phyloP scores from a whole-genome alignment of 2,329 filamentous ascomycete genomes.

The Gyromitra esculenta region DNA sequence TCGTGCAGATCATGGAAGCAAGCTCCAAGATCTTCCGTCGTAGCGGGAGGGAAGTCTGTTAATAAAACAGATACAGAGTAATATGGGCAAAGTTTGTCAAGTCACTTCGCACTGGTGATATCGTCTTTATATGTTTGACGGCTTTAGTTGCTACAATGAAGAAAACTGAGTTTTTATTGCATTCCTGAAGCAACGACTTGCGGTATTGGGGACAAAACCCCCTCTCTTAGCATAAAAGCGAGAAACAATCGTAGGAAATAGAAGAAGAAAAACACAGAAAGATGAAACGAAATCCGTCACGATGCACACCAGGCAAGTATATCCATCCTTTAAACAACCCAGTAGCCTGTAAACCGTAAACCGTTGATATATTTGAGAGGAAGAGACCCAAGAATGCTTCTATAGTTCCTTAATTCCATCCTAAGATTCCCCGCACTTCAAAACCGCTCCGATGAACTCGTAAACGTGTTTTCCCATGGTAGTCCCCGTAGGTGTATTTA shows the following conservation, averaged over 20 bases:
- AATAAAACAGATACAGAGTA: conserved; percentile 10
- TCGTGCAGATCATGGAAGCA: background rate
- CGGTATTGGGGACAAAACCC: conserved; percentile 12
- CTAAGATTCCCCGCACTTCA: conserved; percentile 9
- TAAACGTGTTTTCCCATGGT: background rate
- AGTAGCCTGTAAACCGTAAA: background rate
- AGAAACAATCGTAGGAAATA: background rate
- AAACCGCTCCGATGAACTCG: conserved; percentile 15
- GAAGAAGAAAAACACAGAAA: conserved; percentile 12
- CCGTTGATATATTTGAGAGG: background rate
- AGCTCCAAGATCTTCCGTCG: conserved; percentile 29
- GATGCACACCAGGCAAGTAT: conserved; percentile 11
- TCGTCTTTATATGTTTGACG: background rate
- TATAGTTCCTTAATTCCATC: conserved; percentile 4
- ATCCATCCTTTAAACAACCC: conserved; percentile 4
- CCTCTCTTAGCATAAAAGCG: background rate
- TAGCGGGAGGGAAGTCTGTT: background rate
- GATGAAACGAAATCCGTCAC: background rate
- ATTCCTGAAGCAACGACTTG: conserved; percentile 2
- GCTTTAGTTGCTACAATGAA: conserved; percentile 6
- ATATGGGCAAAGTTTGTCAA: background rate
- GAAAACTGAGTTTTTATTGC: conserved; percentile 4
- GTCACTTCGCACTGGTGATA: background rate
- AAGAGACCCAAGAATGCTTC: background rate
- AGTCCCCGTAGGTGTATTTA: conserved; percentile 18